phyloP scores from a whole-genome alignment of 2,329 filamentous ascomycete genomes.

The Hypomyces perniciosus region DNA sequence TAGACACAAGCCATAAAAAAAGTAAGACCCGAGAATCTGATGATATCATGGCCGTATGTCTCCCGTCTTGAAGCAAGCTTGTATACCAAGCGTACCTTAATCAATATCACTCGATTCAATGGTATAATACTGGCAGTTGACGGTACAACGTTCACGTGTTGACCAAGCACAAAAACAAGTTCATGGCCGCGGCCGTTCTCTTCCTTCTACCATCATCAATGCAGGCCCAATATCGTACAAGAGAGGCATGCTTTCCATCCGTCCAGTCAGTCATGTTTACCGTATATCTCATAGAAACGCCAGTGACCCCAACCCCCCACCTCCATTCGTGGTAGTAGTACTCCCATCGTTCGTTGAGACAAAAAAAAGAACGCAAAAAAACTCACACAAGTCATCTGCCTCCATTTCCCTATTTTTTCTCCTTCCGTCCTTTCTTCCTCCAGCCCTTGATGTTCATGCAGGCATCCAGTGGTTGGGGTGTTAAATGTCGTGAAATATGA shows the following conservation, averaged over 20 bases:
- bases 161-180: no score
- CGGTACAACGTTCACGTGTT: no score
- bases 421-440: background rate
- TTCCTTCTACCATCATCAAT: constrained; percentile 17
- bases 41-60: constrained; percentile 7
- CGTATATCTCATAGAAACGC: constrained; percentile 18
- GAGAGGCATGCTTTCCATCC: constrained; percentile 19
- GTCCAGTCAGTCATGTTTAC: constrained; percentile 18
- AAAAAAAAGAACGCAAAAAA: constrained; percentile 4
- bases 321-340: background rate
- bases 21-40: constrained; percentile 31
- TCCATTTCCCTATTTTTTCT: constrained; percentile 9
- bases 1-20: constrained; percentile 31
- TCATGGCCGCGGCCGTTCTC: background rate
- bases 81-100: background rate
- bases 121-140: no score
- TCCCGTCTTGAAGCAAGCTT: background rate
- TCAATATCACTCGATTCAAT: background rate
- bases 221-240: constrained; percentile 27
- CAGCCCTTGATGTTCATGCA: constrained; percentile 1
- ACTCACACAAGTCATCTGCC: background rate
- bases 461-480: background rate
- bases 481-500: background rate
- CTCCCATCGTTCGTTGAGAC: background rate
- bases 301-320: constrained; percentile 9